Base-by-base conservation (phyloP, 2,329 filamentous ascomycete genomes). In the Fusarium sp. region DNA sequence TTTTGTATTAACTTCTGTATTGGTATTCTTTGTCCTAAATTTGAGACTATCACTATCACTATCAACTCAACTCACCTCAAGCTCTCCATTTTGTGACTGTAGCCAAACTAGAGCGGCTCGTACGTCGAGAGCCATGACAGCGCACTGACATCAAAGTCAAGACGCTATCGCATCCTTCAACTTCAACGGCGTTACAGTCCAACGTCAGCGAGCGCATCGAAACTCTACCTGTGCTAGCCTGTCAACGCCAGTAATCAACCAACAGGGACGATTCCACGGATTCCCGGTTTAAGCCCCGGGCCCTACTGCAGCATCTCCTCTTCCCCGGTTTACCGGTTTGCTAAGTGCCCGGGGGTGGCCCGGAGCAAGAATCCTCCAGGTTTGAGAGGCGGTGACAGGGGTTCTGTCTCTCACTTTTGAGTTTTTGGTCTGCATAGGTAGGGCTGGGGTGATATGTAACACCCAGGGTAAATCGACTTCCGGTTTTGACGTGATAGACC, bases 191-290 rank as follows among this genome's bases (percentile, higher is more conserved):
- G 49, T 33, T 24, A 37, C 48, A 53, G 24, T 66, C 61, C 41
- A 70, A 70, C 66, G 66, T 70, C 62, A 69, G 53, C 66, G 59
- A 58, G 46, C 29, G 24, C 43, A 56, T 60, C 53, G 47, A 68
- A 44, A 38, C 43, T 29, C n/a, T 49, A n/a, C n/a, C n/a, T n/a
- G n/a, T n/a, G n/a, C n/a, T n/a, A n/a, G 39, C 15, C 41, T 61
- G 44, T 44, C 52, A 57, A 48, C 44, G 52, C 26, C 23, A 39
- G 37, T 24, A 41, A 38, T 39, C 47, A 66, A n/a, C 66, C 62
- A 70, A 69, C 57, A 35, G 63, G 67, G 67, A 63, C 46, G 41
- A 58, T 66, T 70, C 66, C 66, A 62, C 39, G 35, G 46, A 46
- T 58, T 67, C 66, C 66, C 62, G 47, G 66, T 59, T 53, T 52